These are phyloP conservation scores for Epichloe elymi DNA, from an alignment of 2,329 filamentous ascomycete species.

Conservation along the genomic window DNA sequence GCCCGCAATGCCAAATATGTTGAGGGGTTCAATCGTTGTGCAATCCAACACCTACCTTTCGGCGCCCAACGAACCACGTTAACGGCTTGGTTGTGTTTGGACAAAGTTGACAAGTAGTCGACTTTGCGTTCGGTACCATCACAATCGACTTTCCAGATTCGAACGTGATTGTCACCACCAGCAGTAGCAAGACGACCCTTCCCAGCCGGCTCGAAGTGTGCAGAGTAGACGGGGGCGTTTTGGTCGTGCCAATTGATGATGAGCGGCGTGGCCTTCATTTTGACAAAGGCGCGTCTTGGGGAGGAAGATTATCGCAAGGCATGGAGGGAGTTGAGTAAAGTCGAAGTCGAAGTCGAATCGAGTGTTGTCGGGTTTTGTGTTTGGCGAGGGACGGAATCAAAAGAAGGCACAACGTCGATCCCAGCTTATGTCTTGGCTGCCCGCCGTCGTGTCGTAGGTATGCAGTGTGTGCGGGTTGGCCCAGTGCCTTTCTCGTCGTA, in stretches of 20 bases:
- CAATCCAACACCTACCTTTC: conserved; percentile 48
- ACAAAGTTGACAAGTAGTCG: conserved; percentile 79
- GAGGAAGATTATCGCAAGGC: conserved; percentile 16
- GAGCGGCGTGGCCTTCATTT: conserved; percentile 91
- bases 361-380: not conserved
- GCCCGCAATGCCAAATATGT: not conserved
- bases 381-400: not conserved
- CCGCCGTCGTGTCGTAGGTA: not conserved
- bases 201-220: conserved; percentile 86
- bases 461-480: not conserved
- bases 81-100: conserved; percentile 91
- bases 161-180: conserved; percentile 91
- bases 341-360: not conserved
- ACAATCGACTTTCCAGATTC: conserved; percentile 82
- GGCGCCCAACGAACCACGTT: conserved; percentile 96
- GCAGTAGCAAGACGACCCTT: conserved; percentile 87
- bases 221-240: conserved; percentile 91
- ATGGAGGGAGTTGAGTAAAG: conserved; percentile 11
- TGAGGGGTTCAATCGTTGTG: not conserved
- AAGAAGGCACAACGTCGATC: not conserved
- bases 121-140: conserved; percentile 79
- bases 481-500: not conserved
- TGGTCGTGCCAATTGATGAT: conserved; percentile 99
- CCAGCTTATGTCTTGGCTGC: not conserved
- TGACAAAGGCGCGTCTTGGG: conserved; percentile 20